phyloP scores from a whole-genome alignment of 208 protist genomes.

The Leishmania martiniquensis region DNA sequence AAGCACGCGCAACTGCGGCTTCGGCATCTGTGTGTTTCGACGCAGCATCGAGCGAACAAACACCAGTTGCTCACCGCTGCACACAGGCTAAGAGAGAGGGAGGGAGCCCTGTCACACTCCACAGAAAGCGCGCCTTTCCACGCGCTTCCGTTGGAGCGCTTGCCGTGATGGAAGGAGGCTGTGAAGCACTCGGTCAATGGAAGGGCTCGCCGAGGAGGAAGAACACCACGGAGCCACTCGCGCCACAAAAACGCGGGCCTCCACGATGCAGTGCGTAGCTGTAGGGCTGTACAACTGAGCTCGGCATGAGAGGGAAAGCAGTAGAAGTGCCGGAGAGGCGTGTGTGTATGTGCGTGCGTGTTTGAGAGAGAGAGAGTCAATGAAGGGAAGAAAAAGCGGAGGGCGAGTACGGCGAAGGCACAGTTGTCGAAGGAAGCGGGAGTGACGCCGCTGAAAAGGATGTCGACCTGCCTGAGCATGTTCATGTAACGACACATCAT shows the following conservation, averaged over 20 bases:
- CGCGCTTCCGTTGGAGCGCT: no score
- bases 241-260: neutral
- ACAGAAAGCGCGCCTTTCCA: no score
- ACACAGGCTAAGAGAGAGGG: neutral
- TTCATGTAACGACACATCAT: neutral
- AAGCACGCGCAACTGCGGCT: slow-evolving; percentile 24
- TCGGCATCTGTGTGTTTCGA: slow-evolving; percentile 10
- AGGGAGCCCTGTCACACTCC: neutral
- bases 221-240: neutral
- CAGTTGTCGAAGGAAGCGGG: neutral
- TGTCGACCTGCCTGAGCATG: neutral
- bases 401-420: neutral
- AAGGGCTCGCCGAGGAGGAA: no score
- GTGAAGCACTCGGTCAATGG: no score
- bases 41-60: slow-evolving; percentile 15
- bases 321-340: neutral
- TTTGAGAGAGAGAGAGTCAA: neutral
- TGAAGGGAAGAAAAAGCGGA: neutral
- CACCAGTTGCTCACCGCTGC: neutral
- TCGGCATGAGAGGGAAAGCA: no score
- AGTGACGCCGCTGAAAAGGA: neutral
- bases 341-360: neutral
- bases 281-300: neutral
- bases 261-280: neutral
- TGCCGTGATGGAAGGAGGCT: no score